These are phyloP conservation scores for Gossypium ekmanianum DNA, from an alignment of 345 rosid species.

Conservation along the genomic window DNA sequence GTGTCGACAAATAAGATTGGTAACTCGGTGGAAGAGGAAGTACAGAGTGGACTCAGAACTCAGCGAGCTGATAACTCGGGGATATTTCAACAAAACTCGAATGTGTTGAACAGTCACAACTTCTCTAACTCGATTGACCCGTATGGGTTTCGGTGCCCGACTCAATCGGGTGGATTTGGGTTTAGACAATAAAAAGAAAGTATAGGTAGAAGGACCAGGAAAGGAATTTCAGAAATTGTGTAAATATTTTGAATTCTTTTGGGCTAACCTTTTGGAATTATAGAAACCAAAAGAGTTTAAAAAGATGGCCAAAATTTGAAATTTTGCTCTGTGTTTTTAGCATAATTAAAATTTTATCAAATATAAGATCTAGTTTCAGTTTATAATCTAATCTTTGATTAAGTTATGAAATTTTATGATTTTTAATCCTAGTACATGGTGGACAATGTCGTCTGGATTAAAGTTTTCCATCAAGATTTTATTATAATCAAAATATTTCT, in stretches of 20 bases:
- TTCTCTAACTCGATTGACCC: constrained; percentile 43
- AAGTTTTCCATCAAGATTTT: no score
- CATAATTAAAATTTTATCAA: background rate
- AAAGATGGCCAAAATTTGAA: background rate
- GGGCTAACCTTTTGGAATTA: constrained; percentile 25
- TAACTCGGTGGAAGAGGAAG: constrained; percentile 52
- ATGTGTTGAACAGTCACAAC: constrained; percentile 32
- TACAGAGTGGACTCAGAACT: constrained; percentile 55
- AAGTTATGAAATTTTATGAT: no score
- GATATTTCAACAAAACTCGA: constrained; percentile 27
- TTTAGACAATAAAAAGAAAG: constrained; percentile 37
- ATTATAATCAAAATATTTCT: no score
- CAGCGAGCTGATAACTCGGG: constrained; percentile 29
- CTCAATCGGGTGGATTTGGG: constrained; percentile 47
- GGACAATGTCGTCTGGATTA: no score
- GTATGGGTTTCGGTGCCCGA: constrained; percentile 50
- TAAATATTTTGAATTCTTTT: constrained; percentile 40
- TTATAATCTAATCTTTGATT: no score
- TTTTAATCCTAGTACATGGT: no score
- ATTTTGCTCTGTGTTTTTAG: background rate
- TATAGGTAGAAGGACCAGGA: background rate
- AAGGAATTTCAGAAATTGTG: constrained; percentile 24
- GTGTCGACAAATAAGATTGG: constrained; percentile 10
- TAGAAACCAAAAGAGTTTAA: constrained; percentile 1
- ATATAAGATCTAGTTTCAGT: no score